Percentiles rank a stretch among this genome's conserved stretches.
Conservation (phyloP, 345 rosid species). For the Camelina sativa region DNA sequence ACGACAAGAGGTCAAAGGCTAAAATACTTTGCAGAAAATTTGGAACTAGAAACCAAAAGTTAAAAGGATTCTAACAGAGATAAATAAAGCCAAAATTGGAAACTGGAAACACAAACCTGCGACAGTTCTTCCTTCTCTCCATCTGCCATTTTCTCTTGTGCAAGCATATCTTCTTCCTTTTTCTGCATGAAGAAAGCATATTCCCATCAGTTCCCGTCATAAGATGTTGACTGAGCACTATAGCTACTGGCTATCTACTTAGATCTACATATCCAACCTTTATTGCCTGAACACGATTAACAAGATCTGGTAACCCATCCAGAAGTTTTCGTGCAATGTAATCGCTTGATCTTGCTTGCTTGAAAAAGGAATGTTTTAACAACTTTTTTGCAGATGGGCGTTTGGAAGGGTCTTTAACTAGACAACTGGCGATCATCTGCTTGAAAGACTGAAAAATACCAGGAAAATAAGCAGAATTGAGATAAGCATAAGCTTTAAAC, state of each 20-base stretch:
- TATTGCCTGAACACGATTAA: slow-evolving; percentile 87
- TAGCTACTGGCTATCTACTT: slow-evolving; percentile 17
- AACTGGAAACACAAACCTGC: slow-evolving; percentile 64
- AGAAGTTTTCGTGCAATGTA: slow-evolving; percentile 74
- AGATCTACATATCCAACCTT: slow-evolving; percentile 56
- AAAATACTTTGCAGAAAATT: slow-evolving; percentile 28
- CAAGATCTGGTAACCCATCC: slow-evolving; percentile 93
- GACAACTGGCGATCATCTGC: slow-evolving; percentile 99
- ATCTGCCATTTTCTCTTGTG: slow-evolving; percentile 98
- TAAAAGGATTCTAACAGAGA: slow-evolving; percentile 8
- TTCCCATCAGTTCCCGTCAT: slow-evolving; percentile 24
- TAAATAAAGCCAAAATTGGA: slow-evolving; percentile 12
- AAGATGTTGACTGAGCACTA: slow-evolving; percentile 8
- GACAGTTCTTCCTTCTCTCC: slow-evolving; percentile 91
- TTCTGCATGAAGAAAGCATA: slow-evolving; percentile 55
- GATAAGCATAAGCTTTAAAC: slow-evolving; percentile 5
- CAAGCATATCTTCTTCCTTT: slow-evolving; percentile 99
- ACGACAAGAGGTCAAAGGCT: slow-evolving; percentile 39
- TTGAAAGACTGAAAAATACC: slow-evolving; percentile 76
- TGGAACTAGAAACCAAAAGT: slow-evolving; percentile 3
- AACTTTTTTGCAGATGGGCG: slow-evolving; percentile 88
- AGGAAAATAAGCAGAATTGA: slow-evolving; percentile 33
- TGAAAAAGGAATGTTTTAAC: slow-evolving; percentile 92
- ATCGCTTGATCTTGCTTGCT: slow-evolving; percentile 93
- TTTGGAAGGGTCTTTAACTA: slow-evolving; percentile 96